Evolutionary conservation across 306 rosid genomes (phyloP).

Genomic region (Castanopsis chinensis): DNA sequence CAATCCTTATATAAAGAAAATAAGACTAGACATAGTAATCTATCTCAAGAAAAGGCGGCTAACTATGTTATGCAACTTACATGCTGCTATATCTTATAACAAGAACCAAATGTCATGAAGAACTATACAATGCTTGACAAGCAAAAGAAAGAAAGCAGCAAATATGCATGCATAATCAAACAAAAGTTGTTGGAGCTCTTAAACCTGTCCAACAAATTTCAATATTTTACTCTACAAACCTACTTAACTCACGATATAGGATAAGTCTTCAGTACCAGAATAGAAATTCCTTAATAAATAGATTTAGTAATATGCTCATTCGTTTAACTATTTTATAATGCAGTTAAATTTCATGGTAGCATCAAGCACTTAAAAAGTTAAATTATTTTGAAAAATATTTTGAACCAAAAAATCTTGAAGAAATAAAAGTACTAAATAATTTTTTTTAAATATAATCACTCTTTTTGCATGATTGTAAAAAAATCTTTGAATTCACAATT

Average conservation of each 20-base stretch:
- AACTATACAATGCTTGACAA: background rate
- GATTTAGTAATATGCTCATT: background rate
- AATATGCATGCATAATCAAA: background rate
- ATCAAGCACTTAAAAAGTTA: background rate
- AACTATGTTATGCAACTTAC: background rate
- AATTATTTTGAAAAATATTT: background rate
- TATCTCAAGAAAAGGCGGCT: background rate
- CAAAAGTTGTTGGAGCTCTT: background rate
- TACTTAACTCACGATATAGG: background rate
- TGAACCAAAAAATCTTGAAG: background rate
- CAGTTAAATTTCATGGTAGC: background rate
- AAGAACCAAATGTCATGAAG: background rate
- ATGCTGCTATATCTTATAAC: background rate
- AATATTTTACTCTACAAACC: background rate
- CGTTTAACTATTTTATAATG: too few relatives aligned
- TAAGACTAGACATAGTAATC: background rate
- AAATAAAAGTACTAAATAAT: background rate
- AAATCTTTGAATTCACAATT: background rate
- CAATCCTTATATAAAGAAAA: background rate
- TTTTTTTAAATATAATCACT: background rate
- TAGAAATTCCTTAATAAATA: background rate
- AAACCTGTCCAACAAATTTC: background rate
- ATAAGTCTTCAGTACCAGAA: background rate
- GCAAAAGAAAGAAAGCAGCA: background rate
- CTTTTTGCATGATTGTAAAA: background rate